Evolutionary conservation across 1,284 basidiomycete genomes (phyloP), one percentile per base, ranked within the genome.

Genomic region (Phenoliferia sp.): DNA sequence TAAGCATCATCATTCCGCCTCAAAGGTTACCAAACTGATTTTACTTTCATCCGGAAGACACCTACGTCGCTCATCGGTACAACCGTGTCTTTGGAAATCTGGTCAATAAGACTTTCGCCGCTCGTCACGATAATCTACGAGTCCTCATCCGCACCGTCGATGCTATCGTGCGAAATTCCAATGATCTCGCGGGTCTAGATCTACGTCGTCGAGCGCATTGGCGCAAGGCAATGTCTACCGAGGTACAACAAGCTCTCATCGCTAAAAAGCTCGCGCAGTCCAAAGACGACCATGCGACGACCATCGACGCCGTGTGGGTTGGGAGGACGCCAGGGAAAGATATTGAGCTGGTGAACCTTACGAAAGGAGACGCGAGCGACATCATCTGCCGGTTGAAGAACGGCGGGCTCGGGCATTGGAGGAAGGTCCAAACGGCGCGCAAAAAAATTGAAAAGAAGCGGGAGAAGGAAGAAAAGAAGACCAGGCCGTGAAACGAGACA

Each of bases 341-440:
- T 15, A 50, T 73, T 12, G 54, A 54, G 10, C 59, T 73, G 16
- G 77, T 76, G 59, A 77, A 68, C 0, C 75, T 93, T 74, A 90
- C 84, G 3, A 91, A 89, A 78, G 90, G 91, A 0, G 84, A 89
- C 70, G 90, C 90, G 34, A 87, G 86, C 0, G 87, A 87, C 70
- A 85, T 92, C 52, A 88, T 93, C 68, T 87, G 86, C 29, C 85
- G 90, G 15, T 69, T 90, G 67, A 89, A 85, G 76, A 87, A 92
- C 75, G 91, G 90, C 29, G 88, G 88, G 39, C 81, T 85, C 80
- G 89, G 48, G 15, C 19, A n/a, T 22, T 63, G 64, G 59, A 67
- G 48, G 55, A 64, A 68, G 61, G 16, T 63, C 31, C 39, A 66
- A n/a, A 59, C 35, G 57, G 57, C 19, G 48, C 54, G 34, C 36